A percentile compares a stretch with the other conserved stretches of the same genome.
Conservation (phyloP, 805 yeast genomes). For the Monosporozyma servazzii region DNA sequence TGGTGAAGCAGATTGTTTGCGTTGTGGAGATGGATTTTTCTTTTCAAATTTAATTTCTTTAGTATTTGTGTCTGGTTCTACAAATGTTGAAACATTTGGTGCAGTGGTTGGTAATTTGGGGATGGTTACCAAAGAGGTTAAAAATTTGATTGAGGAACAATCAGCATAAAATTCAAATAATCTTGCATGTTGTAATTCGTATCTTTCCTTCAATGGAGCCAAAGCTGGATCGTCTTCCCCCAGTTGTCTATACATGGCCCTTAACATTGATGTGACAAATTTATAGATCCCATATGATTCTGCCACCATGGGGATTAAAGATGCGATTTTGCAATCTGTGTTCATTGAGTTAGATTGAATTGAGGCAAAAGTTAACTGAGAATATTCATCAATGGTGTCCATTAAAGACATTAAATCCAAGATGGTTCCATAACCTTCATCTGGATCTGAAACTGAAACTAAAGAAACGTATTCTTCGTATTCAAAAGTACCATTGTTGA, state of each 20-base stretch:
- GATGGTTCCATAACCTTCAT: slow-evolving; percentile 88
- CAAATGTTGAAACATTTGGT: slow-evolving; percentile 25
- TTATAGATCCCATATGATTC: slow-evolving; percentile 91
- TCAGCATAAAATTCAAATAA: slow-evolving; percentile 82
- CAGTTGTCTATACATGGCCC: slow-evolving; percentile 73
- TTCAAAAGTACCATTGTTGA: slow-evolving; percentile 83
- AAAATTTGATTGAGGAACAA: slow-evolving; percentile 72
- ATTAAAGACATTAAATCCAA: slow-evolving; percentile 78
- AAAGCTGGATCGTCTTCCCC: slow-evolving; percentile 60
- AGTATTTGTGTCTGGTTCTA: slow-evolving; percentile 15
- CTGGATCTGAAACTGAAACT: slow-evolving; percentile 82
- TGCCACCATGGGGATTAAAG: slow-evolving; percentile 80
- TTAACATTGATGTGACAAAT: slow-evolving; percentile 79
- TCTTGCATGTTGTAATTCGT: slow-evolving; percentile 55
- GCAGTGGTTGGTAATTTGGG: slow-evolving; percentile 33
- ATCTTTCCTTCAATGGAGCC: slow-evolving; percentile 63
- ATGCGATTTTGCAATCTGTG: slow-evolving; percentile 71
- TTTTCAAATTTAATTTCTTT: slow-evolving; percentile 12
- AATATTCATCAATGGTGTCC: slow-evolving; percentile 72
- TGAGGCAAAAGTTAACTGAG: slow-evolving; percentile 64
- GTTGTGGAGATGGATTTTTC: slow-evolving; percentile 1
- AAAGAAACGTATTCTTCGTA: slow-evolving; percentile 90
- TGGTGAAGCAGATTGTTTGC: slow-evolving; percentile 2
- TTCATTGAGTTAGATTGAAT: slow-evolving; percentile 44
- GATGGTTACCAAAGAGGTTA: slow-evolving; percentile 59